Evolutionary conservation across 768 basidiomycete species (phyloP).

Genomic region (Sarcodon aspratus): DNA sequence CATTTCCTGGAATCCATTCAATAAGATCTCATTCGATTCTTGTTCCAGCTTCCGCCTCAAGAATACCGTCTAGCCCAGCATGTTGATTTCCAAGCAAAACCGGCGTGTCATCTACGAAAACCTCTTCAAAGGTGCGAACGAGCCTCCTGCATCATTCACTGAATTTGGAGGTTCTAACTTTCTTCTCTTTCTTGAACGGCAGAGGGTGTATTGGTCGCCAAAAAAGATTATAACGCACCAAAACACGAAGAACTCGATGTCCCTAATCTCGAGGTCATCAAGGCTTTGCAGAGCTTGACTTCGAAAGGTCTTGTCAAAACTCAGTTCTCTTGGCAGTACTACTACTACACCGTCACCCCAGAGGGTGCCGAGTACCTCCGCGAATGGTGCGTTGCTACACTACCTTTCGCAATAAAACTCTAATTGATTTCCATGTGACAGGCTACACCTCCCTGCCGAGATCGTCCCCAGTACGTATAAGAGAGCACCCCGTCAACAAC

Average conservation of each 20-base stretch:
- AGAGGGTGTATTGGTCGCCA: slow-evolving; percentile 99
- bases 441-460: slow-evolving; percentile 89
- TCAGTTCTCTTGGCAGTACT: slow-evolving; percentile 99
- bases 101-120: slow-evolving; percentile 95
- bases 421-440: slow-evolving; percentile 16
- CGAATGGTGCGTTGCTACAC: slow-evolving; percentile 47
- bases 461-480: slow-evolving; percentile 98
- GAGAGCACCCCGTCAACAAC: slow-evolving; percentile 82
- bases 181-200: not conserved
- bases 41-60: slow-evolving; percentile 18
- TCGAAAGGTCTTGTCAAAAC: slow-evolving; percentile 90
- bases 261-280: slow-evolving; percentile 61
- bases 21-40: not conserved
- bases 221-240: slow-evolving; percentile 97
- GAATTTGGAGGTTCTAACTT: not conserved
- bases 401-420: not conserved
- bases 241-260: slow-evolving; percentile 85
- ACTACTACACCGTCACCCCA: slow-evolving; percentile 94
- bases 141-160: not conserved
- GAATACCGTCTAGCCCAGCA: slow-evolving; percentile 35
- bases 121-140: slow-evolving; percentile 91
- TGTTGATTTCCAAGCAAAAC: slow-evolving; percentile 97
- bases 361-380: slow-evolving; percentile 97
- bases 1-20: not conserved
- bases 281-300: slow-evolving; percentile 57